Base-by-base conservation (phyloP, 2,329 filamentous ascomycete genomes). In the Sclerotinia minor region DNA sequence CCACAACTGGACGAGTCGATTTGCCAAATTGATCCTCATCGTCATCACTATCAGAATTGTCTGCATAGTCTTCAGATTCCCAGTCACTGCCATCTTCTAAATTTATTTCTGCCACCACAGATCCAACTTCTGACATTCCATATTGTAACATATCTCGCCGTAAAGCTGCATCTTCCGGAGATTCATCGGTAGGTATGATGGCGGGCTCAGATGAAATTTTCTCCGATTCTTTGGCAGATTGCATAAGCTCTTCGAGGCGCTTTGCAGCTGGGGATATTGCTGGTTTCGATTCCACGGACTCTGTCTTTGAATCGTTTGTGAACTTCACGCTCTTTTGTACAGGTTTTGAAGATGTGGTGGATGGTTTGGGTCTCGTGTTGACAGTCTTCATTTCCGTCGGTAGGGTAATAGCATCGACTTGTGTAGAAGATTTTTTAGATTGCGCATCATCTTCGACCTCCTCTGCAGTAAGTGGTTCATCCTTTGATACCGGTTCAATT, bases 111-210 rank as follows among this genome's bases (percentile, higher is more conserved):
- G 95, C 95, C 21, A 99, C 95, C 3, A 99, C 91, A 49, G 92
- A 88, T 5, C 93, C 92, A 68, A 99, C 89, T 78, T 98, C 94
- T 55, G 90, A 89, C 79, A 97, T 81, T 70, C 92, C 89, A 76
- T 98, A 99, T 71, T 91, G 85, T 9, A 98, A 83, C 94, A 99
- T 98, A 75, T 97, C 89, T 68, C 89, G 87, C 7, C 95, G 89
- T 32, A 97, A 79, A 44, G 85, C 85, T 5, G 92, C 91, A 71
- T 97, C 94, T 72, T 96, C 93, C 17, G 85, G 82, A 0, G 89
- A 87, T 74, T 99, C 95, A 64, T 91, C 85, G 1, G 89, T 84
- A 1, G 92, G 90, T 19, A 91, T 84, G 17, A 92, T 80, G 0
- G 87, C 82, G 8, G 81, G 72, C 24, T 76, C 72, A 15, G 71